These are phyloP conservation scores for Filobasidium wieringae DNA, from an alignment of 768 basidiomycete genomes.

Conservation along the genomic window DNA sequence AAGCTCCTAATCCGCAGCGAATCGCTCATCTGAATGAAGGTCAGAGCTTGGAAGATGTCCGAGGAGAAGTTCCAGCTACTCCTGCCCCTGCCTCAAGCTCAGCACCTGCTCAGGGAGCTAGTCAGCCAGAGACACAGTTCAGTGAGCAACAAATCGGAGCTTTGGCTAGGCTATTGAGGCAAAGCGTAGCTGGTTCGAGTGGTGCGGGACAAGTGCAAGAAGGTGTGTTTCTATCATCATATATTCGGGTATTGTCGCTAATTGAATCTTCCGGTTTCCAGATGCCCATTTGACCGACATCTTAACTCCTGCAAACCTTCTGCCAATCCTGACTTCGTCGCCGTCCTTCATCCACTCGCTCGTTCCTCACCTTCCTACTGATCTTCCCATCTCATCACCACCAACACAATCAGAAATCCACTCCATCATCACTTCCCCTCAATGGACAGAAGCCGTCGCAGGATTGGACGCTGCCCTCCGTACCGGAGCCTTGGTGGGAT, in stretches of 20 bases:
- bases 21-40: background rate
- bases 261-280: background rate
- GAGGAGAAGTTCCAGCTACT: background rate
- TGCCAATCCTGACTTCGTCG: conserved; percentile 48
- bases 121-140: background rate
- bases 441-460: conserved; percentile 65
- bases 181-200: conserved; percentile 18
- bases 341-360: conserved; percentile 58
- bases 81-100: background rate
- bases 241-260: background rate
- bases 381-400: conserved; percentile 49
- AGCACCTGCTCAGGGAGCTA: background rate
- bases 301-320: conserved; percentile 25
- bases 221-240: background rate
- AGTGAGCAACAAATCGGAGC: conserved; percentile 10
- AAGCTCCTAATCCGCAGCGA: conserved; percentile 3
- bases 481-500: conserved; percentile 57
- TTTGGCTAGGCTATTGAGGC: conserved; percentile 6
- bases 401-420: conserved; percentile 60
- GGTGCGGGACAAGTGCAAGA: conserved; percentile 12
- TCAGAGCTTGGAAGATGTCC: background rate
- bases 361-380: conserved; percentile 71
- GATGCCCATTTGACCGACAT: conserved; percentile 32
- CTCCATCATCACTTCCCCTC: conserved; percentile 67
- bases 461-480: conserved; percentile 74